These are phyloP conservation scores for Fusarium metavorans DNA, from an alignment of 2,329 filamentous ascomycete genomes.

Conservation along the genomic window DNA sequence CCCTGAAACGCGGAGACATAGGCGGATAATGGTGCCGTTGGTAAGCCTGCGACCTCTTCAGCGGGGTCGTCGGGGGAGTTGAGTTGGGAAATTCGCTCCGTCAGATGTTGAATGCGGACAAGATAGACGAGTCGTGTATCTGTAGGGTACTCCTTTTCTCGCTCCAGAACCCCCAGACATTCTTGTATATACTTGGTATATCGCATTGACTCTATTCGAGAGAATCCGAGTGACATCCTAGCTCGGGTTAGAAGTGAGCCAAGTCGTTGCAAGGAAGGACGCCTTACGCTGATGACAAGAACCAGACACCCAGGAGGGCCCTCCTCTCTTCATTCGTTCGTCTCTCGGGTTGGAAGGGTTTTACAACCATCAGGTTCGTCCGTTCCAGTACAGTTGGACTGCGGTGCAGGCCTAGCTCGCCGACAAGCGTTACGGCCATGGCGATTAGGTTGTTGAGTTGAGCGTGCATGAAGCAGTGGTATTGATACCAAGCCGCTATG, in stretches of 20 bases:
- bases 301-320: conserved; percentile 66
- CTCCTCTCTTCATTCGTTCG: conserved; percentile 65
- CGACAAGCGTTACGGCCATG: conserved; percentile 60
- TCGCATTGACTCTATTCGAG: conserved; percentile 61
- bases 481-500: conserved; percentile 64
- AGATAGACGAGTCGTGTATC: conserved; percentile 61
- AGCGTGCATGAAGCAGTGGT: conserved; percentile 65
- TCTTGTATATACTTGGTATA: conserved; percentile 65
- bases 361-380: conserved; percentile 56
- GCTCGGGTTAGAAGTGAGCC: conserved; percentile 9
- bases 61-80: conserved; percentile 51
- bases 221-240: conserved; percentile 57
- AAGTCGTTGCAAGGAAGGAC: no score
- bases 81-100: conserved; percentile 61
- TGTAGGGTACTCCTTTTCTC: conserved; percentile 57
- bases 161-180: conserved; percentile 60
- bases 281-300: conserved; percentile 65
- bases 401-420: conserved; percentile 60
- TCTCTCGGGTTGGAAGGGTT: conserved; percentile 51
- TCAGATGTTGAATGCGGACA: conserved; percentile 62
- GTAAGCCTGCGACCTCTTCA: conserved; percentile 51
- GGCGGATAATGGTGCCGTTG: conserved; percentile 56
- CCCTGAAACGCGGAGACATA: conserved; percentile 60
- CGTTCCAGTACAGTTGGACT: conserved; percentile 56
- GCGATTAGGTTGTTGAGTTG: conserved; percentile 65